Percentiles rank a stretch among this genome's conserved stretches.
phyloP scores from a whole-genome alignment of 805 yeast species.

The Torulaspora indica region DNA sequence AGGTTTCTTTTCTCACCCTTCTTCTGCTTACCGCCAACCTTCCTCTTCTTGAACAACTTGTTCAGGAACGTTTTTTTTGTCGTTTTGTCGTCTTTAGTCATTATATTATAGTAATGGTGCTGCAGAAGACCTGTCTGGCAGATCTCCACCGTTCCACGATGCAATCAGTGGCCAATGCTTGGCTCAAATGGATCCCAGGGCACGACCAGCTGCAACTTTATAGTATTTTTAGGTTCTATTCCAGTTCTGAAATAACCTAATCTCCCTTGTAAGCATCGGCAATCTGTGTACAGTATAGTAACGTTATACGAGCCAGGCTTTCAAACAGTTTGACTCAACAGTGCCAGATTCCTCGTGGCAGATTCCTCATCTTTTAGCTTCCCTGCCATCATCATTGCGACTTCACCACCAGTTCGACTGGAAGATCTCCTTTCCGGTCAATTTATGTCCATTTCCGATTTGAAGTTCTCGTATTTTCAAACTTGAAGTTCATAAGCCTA shows the following conservation, averaged over 20 bases:
- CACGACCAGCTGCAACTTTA: background rate
- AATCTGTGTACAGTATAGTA: conserved; percentile 3
- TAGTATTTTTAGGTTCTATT: background rate
- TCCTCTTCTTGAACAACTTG: conserved; percentile 10
- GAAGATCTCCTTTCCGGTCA: too few relatives aligned
- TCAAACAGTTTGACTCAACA: too few relatives aligned
- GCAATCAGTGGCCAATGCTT: background rate
- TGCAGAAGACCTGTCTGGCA: background rate
- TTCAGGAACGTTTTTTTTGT: conserved; percentile 12
- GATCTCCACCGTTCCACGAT: background rate
- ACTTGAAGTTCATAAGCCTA: too few relatives aligned
- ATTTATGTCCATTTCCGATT: too few relatives aligned
- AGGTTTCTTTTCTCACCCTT: conserved; percentile 1
- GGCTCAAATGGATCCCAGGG: background rate
- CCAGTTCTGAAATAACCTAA: background rate
- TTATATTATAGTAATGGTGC: conserved; percentile 3
- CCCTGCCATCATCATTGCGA: too few relatives aligned
- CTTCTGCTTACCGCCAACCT: background rate
- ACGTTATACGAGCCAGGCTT: background rate
- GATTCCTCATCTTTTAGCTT: too few relatives aligned
- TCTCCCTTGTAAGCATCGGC: conserved; percentile 6
- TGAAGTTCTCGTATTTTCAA: too few relatives aligned
- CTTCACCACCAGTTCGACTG: too few relatives aligned
- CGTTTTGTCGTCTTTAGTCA: conserved; percentile 11
- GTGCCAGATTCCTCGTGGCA: too few relatives aligned